These are phyloP conservation scores for Scedosporium apiospermum DNA, from an alignment of 2,329 filamentous ascomycete genomes.

Conservation along the genomic window DNA sequence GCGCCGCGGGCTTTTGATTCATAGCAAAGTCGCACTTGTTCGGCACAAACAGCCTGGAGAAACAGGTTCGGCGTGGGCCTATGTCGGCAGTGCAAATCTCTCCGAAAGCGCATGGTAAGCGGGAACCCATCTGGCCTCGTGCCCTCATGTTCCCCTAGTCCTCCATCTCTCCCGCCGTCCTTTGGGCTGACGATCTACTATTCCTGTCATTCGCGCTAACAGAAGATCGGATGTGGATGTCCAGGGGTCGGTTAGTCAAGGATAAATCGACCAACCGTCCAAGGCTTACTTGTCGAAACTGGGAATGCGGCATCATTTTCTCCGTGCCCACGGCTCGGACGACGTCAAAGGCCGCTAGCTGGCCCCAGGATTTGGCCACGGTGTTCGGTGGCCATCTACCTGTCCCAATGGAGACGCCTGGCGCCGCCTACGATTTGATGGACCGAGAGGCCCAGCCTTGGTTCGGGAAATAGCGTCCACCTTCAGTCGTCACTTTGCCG, in stretches of 20 bases:
- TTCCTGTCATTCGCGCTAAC: no score
- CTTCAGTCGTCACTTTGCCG: not conserved
- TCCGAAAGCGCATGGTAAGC: slow-evolving; percentile 86
- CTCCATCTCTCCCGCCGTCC: not conserved
- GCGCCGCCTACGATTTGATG: not conserved
- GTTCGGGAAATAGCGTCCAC: not conserved
- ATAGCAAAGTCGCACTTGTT: slow-evolving; percentile 68
- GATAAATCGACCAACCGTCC: slow-evolving; percentile 54
- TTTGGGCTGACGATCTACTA: no score
- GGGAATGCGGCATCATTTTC: slow-evolving; percentile 87
- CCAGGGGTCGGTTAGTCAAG: slow-evolving; percentile 67
- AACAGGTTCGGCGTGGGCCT: slow-evolving; percentile 55
- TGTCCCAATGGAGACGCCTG: slow-evolving; percentile 1
- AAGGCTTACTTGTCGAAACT: slow-evolving; percentile 81
- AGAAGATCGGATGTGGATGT: not conserved
- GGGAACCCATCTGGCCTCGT: not conserved
- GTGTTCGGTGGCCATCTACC: slow-evolving; percentile 2
- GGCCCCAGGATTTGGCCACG: not conserved
- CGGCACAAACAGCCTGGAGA: slow-evolving; percentile 15
- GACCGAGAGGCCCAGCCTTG: not conserved
- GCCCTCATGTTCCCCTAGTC: not conserved
- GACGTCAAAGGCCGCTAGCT: not conserved
- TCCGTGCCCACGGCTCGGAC: slow-evolving; percentile 32
- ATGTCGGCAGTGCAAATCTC: slow-evolving; percentile 84
- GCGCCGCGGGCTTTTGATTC: slow-evolving; percentile 66